Evolutionary conservation across 805 yeast species (phyloP).

Genomic region (Scheffersomyces spartinae): DNA sequence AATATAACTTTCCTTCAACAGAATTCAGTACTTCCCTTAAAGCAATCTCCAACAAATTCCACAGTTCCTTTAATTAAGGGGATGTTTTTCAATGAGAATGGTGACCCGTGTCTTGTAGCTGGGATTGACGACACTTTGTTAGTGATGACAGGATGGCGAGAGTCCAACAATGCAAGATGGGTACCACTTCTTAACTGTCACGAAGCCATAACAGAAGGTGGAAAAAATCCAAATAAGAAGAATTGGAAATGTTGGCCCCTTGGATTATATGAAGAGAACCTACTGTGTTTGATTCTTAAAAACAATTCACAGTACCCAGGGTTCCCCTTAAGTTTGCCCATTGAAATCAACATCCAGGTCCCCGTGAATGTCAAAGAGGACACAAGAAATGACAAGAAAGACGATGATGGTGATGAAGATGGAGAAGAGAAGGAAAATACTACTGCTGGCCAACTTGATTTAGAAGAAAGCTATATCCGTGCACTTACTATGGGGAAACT

Average conservation of each 20-base stretch:
- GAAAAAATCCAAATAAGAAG: slow-evolving; percentile 33
- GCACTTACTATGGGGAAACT: slow-evolving; percentile 51
- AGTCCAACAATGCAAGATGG: slow-evolving; percentile 71
- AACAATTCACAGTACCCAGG: slow-evolving; percentile 57
- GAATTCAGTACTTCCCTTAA: no score
- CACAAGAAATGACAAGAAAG: slow-evolving; percentile 14
- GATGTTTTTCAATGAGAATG: slow-evolving; percentile 75
- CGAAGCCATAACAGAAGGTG: slow-evolving; percentile 31
- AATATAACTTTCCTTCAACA: no score
- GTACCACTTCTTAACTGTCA: slow-evolving; percentile 64
- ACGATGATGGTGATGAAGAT: slow-evolving; percentile 15
- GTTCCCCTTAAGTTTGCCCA: slow-evolving; percentile 76
- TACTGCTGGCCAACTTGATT: slow-evolving; percentile 12
- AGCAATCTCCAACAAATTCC: no score
- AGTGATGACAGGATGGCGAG: slow-evolving; percentile 71
- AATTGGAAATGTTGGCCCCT: slow-evolving; percentile 80
- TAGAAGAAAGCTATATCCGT: slow-evolving; percentile 57
- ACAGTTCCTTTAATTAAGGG: slow-evolving; percentile 40
- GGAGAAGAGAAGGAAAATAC: slow-evolving; percentile 8
- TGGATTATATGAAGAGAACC: slow-evolving; percentile 58
- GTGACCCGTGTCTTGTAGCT: slow-evolving; percentile 76
- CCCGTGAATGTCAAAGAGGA: slow-evolving; percentile 36
- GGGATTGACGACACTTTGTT: slow-evolving; percentile 69
- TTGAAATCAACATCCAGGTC: slow-evolving; percentile 59
- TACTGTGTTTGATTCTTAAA: slow-evolving; percentile 65